A percentile compares a stretch with the other conserved stretches of the same genome.
phyloP scores from a whole-genome alignment of 768 basidiomycete genomes.

The Rhizopogon vesiculosus region DNA sequence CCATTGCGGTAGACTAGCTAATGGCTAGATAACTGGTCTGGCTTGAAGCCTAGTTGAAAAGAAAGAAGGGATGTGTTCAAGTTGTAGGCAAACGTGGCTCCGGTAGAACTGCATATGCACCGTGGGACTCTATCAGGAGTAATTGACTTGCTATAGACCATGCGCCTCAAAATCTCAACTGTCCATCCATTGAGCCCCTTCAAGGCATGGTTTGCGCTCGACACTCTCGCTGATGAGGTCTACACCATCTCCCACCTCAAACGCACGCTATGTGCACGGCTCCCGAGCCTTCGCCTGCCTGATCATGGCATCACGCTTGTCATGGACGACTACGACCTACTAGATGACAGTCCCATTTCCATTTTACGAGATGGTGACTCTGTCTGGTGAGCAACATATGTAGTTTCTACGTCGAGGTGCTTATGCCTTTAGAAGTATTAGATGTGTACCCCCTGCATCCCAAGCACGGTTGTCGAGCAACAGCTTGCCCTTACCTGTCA shows the following conservation, averaged over 20 bases:
- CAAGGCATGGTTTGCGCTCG: constrained; percentile 49
- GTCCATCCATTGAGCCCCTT: constrained; percentile 41
- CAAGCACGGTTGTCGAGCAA: neutral
- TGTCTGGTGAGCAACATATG: constrained; percentile 15
- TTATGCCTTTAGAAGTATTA: neutral
- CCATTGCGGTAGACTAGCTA: constrained; percentile 42
- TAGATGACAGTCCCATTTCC: constrained; percentile 20
- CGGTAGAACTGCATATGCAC: neutral
- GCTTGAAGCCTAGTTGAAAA: neutral
- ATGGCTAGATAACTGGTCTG: neutral
- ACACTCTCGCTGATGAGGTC: neutral
- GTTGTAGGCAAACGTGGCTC: constrained; percentile 8
- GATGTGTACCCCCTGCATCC: neutral
- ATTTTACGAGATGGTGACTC: constrained; percentile 24
- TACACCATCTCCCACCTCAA: constrained; percentile 15
- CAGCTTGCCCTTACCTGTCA: neutral
- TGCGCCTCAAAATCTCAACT: constrained; percentile 52
- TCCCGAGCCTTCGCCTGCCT: neutral
- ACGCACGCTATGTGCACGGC: constrained; percentile 9
- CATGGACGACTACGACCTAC: constrained; percentile 25
- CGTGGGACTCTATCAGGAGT: constrained; percentile 4
- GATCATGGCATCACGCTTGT: constrained; percentile 5
- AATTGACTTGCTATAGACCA: constrained; percentile 9
- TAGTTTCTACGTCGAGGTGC: no score
- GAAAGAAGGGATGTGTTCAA: neutral